Evolutionary conservation across 2,329 filamentous ascomycete species (phyloP), one percentile per base, ranked within the genome.

Genomic region (Tolypocladium album): DNA sequence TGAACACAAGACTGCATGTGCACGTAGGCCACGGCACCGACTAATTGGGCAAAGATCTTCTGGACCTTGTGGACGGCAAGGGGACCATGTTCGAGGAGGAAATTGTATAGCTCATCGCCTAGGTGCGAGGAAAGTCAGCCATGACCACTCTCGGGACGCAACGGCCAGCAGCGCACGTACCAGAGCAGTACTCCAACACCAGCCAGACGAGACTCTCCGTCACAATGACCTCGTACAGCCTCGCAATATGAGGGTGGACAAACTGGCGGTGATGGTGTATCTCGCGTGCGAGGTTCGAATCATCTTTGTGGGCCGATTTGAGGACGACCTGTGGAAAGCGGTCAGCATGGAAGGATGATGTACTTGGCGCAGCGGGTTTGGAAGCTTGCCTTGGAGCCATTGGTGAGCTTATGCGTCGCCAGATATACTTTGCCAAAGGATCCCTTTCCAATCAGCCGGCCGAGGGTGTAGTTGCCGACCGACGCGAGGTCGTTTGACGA

Each of bases 231-330:
- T 99, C 94, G 79, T 99, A 97, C 27, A 99, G 80, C 57, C 94
- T 85, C 55, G 94, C 92, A 68, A 99, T 99, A 76, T 99, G 94
- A 27, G 94, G 94, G 71, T 99, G 94, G 65, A 96, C 83, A 75
- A 99, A 97, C 75, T 99, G 94, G 66, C 94, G 89, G 73, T 99
- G 94, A 73, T 99, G 94, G 74, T 99, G 94, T 67, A 99, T 99
- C 74, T 99, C 94, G 67, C 94, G 89, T 20, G 93, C 93, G 56
- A 99, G 87, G 72, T 99, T 99, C 59, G 90, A 86, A 74, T 99
- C 94, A 71, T 92, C 88, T 74, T 96, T 97, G 72, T 94, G 93
- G 64, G 94, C 94, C 62, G 92, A 97, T 77, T 99, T 99, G 76
- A 99, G 90, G 42, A 99, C 94, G 68, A 99, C 94, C 90, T 96